phyloP scores from a whole-genome alignment of 495 filamentous ascomycete genomes.

The Aspergillus sclerotiicarbonarius region DNA sequence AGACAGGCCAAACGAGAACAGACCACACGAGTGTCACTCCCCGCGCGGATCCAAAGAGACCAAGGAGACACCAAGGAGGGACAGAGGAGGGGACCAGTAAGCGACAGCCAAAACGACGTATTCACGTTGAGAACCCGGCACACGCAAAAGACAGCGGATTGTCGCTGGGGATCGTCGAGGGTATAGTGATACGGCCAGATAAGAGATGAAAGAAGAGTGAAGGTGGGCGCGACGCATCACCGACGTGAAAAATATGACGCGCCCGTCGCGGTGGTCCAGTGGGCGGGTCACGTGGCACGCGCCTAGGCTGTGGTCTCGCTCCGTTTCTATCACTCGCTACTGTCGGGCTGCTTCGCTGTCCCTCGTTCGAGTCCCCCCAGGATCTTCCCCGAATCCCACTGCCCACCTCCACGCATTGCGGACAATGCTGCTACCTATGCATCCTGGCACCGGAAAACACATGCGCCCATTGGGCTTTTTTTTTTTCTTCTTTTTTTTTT shows the following conservation, averaged over 20 bases:
- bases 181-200: neutral
- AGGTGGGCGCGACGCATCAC: constrained; percentile 1
- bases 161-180: no score
- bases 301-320: neutral
- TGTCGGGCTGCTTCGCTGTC: neutral
- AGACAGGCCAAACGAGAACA: neutral
- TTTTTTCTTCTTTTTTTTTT: no score
- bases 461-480: no score
- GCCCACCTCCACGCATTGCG: neutral
- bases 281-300: constrained; percentile 25
- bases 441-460: neutral
- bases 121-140: neutral
- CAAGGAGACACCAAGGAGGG: neutral
- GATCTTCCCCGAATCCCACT: neutral
- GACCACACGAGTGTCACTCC: neutral
- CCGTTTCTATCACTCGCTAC: neutral
- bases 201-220: constrained; percentile 5
- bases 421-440: neutral
- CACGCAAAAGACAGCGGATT: no score
- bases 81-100: neutral
- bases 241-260: constrained; percentile 20
- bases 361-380: constrained; percentile 20
- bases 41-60: neutral
- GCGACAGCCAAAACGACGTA: neutral
- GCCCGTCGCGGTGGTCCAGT: constrained; percentile 24